Percentiles rank a stretch among this genome's conserved stretches.
Evolutionary conservation across 352 stramenopile genomes (phyloP).

Genomic region (Globisporangium iwayamae): DNA sequence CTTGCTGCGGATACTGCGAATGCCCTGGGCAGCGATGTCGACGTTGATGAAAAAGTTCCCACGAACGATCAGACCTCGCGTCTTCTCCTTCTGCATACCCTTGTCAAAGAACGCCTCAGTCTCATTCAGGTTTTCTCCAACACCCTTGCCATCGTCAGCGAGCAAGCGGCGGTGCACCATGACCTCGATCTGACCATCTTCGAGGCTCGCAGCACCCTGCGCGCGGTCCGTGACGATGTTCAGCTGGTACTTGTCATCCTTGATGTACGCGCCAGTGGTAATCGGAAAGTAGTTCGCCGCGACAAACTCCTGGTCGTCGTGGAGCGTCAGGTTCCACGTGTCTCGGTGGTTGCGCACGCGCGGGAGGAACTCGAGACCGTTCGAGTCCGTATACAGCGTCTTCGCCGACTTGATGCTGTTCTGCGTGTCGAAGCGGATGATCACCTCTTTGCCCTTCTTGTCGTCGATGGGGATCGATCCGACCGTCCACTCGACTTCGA

Average conservation of each 20-base stretch:
- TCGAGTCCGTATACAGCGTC: constrained; percentile 93
- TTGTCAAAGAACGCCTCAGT: constrained; percentile 84
- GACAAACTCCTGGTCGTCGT: constrained; percentile 90
- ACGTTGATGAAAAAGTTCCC: constrained; percentile 73
- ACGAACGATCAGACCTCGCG: constrained; percentile 61
- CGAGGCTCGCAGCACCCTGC: constrained; percentile 90
- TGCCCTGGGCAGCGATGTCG: constrained; percentile 48
- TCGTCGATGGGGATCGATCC: constrained; percentile 67
- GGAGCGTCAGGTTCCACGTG: constrained; percentile 87
- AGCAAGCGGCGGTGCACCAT: constrained; percentile 96
- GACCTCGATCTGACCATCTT: constrained; percentile 92
- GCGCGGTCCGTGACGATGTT: constrained; percentile 91
- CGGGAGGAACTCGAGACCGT: constrained; percentile 93
- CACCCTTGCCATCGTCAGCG: constrained; percentile 91
- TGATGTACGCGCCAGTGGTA: constrained; percentile 92
- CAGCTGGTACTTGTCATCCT: constrained; percentile 82
- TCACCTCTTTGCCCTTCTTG: constrained; percentile 94
- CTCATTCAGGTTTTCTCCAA: constrained; percentile 91
- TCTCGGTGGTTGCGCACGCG: constrained; percentile 86
- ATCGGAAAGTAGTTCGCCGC: constrained; percentile 98
- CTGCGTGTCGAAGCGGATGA: constrained; percentile 85
- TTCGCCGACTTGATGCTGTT: constrained; percentile 46
- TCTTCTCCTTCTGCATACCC: constrained; percentile 46
- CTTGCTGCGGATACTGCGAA: constrained; percentile 47
- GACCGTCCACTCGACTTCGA: constrained; percentile 95